These are phyloP conservation scores for Elongisporangium undulatum DNA, from an alignment of 352 stramenopile species.

Conservation along the genomic window DNA sequence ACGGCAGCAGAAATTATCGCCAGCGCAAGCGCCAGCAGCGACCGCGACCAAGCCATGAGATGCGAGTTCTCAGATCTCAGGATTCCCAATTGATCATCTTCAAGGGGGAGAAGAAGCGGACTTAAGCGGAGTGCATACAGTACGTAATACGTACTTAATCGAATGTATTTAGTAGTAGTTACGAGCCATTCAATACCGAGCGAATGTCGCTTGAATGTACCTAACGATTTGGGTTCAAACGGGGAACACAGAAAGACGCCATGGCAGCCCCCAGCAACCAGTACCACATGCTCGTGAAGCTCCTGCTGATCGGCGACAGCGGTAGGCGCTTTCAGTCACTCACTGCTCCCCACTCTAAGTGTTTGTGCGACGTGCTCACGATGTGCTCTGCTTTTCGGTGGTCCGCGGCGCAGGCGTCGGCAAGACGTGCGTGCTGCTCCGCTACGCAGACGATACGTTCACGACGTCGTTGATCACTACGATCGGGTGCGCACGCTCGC, in stretches of 20 bases:
- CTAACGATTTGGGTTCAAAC: not conserved
- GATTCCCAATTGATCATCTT: too few species aligned
- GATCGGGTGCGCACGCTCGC: slow-evolving; percentile 50
- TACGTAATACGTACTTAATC: too few species aligned
- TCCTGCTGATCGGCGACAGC: slow-evolving; percentile 86
- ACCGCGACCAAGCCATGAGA: too few species aligned
- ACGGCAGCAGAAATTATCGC: too few species aligned
- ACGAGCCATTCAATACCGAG: too few species aligned
- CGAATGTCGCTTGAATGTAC: not conserved
- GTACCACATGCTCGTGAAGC: slow-evolving; percentile 88
- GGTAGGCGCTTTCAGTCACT: slow-evolving; percentile 21
- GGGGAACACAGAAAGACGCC: not conserved
- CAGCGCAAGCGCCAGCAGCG: not conserved
- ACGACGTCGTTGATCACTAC: slow-evolving; percentile 89
- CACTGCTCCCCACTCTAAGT: not conserved
- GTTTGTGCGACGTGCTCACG: slow-evolving; percentile 1
- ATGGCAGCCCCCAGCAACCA: slow-evolving; percentile 80
- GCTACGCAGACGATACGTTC: slow-evolving; percentile 95
- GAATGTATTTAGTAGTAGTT: too few species aligned
- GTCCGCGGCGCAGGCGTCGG: slow-evolving; percentile 63
- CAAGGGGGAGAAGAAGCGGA: too few species aligned
- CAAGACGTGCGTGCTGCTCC: slow-evolving; percentile 94
- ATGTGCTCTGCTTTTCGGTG: not conserved
- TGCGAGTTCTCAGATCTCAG: too few species aligned
- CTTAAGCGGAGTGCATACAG: too few species aligned